phyloP scores from a whole-genome alignment of 2,329 filamentous ascomycete species.

The Diaporthe ampelina region DNA sequence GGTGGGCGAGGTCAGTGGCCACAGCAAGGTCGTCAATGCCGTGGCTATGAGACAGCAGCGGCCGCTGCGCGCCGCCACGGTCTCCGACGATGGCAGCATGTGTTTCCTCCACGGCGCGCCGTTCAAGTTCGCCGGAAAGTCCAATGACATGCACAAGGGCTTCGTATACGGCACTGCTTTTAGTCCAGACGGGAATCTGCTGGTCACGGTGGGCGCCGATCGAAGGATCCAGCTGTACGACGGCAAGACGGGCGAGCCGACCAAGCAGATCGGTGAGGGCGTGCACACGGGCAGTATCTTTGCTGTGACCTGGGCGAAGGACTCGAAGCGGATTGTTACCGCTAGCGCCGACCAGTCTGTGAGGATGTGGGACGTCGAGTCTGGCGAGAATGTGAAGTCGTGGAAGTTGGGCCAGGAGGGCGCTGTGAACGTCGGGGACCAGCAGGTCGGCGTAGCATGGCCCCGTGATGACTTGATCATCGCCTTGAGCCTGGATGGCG shows the following conservation, averaged over 20 bases:
- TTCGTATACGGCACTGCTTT: constrained; percentile 92
- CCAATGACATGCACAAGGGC: constrained; percentile 83
- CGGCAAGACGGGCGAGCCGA: constrained; percentile 92
- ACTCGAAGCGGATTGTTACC: constrained; percentile 89
- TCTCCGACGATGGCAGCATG: constrained; percentile 55
- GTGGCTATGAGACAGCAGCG: constrained; percentile 91
- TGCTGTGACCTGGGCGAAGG: constrained; percentile 88
- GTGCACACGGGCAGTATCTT: constrained; percentile 95
- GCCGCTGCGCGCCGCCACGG: constrained; percentile 78
- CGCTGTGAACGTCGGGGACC: constrained; percentile 79
- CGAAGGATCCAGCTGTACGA: constrained; percentile 94
- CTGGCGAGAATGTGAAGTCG: constrained; percentile 80
- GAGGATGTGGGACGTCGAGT: constrained; percentile 91
- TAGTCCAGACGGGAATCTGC: constrained; percentile 84
- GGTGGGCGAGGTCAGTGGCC: constrained; percentile 93
- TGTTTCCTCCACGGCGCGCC: constrained; percentile 43
- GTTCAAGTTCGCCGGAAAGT: constrained; percentile 94
- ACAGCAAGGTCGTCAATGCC: constrained; percentile 90
- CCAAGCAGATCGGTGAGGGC: constrained; percentile 82
- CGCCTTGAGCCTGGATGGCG: constrained; percentile 87
- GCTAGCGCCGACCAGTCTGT: constrained; percentile 96
- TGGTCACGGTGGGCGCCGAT: constrained; percentile 95
- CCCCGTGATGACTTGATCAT: constrained; percentile 91
- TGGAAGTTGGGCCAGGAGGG: constrained; percentile 89
- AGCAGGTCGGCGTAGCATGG: constrained; percentile 96